Evolutionary conservation across 495 filamentous ascomycete species (phyloP), one percentile per base, ranked within the genome.

Genomic region (Lophiostoma macrostomum): DNA sequence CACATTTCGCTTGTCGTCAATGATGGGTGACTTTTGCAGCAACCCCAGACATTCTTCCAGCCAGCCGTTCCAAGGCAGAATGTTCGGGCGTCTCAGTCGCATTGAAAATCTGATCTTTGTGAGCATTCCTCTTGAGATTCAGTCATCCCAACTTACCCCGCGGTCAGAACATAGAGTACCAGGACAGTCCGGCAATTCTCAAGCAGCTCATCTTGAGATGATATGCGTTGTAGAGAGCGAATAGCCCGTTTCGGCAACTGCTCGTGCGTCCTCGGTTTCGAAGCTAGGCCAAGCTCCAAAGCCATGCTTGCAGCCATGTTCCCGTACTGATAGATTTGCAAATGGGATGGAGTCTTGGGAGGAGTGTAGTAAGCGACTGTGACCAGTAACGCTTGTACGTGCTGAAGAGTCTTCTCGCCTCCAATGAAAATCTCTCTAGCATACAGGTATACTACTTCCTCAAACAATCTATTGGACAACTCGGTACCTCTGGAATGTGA

Each of bases 231-330:
- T 13, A 58, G 38, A 10, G 42, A 30, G 13, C 24, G 20, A 10
- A 49, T 35, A 5, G 49, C 38, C n/a, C 54, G 25, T 47, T 58
- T 55, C 8, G 60, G 60, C 8, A 63, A 29, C 22, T 63, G 54
- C 25, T 63, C 54, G 14, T 53, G 53, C 11, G 49, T 63, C 18
- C 56, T 41, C 30, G 60, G 56, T 55, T 73, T 73, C 13, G 66
- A 72, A 22, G 69, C 75, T 20, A 79, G 61, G 0, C 77, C 77
- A 27, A 81, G 72, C 49, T 80, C 78, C 50, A 80, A 50, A 1
- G 76, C 77, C 76, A 81, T 80, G 11, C 72, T 75, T 19, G 74
- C 72, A 12, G 77, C 77, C 53, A 80, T 77, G 42, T 78, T 76
- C 0, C 72, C 70, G 45, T 74, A 79, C 59, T 79, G 74, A 56